Evolutionary conservation across 1,284 basidiomycete genomes (phyloP).

Genomic region (Leccinum subrobustum): DNA sequence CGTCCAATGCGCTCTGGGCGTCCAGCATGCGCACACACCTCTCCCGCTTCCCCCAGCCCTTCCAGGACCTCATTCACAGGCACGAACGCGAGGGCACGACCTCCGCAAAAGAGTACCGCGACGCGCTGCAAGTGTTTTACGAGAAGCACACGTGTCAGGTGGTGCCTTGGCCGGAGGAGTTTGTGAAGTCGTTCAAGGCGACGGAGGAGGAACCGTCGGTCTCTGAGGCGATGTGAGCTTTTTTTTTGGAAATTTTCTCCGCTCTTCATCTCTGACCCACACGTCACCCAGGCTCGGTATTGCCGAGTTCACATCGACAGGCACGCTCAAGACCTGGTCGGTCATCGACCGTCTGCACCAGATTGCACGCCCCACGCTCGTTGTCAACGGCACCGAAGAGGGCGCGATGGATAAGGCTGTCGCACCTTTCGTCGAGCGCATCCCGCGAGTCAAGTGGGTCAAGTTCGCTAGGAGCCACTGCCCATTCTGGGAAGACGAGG

Average conservation of each 20-base stretch:
- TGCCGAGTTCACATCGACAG: constrained; percentile 30
- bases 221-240: constrained; percentile 23
- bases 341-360: constrained; percentile 31
- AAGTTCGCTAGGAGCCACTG: constrained; percentile 33
- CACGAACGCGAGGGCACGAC: constrained; percentile 31
- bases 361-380: constrained; percentile 33
- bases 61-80: constrained; percentile 17
- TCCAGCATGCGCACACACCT: constrained; percentile 14
- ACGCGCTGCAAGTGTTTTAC: constrained; percentile 21
- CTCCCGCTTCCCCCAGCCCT: constrained; percentile 23
- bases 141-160: constrained; percentile 22
- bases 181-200: constrained; percentile 23
- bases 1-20: constrained; percentile 24
- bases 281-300: constrained; percentile 32
- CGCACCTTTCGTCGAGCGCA: constrained; percentile 31
- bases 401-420: constrained; percentile 29
- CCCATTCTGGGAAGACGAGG: constrained; percentile 32
- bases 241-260: not conserved
- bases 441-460: constrained; percentile 35
- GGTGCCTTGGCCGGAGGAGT: constrained; percentile 24
- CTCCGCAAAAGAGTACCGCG: constrained; percentile 23
- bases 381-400: constrained; percentile 35
- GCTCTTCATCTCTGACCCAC: not conserved
- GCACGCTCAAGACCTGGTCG: constrained; percentile 35
- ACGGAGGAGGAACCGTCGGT: constrained; percentile 28